phyloP scores from a whole-genome alignment of 106 monocot genomes.

The Dioscorea dumetorum region DNA sequence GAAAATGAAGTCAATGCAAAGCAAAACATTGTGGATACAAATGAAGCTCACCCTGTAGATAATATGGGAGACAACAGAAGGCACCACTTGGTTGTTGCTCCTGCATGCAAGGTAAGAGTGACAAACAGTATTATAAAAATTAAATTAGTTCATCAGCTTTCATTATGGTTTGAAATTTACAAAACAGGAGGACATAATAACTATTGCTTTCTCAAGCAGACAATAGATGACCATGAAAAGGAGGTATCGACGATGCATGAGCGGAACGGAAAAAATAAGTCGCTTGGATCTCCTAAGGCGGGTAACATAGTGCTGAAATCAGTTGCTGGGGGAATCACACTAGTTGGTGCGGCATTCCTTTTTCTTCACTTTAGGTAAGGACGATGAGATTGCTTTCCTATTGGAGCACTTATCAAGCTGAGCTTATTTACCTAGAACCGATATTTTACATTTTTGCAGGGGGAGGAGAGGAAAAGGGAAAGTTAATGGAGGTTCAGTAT shows the following conservation, averaged over 20 bases:
- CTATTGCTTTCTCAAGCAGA: not conserved
- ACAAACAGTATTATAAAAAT: too few species aligned
- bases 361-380: conserved; percentile 45
- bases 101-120: too few species aligned
- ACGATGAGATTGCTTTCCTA: too few species aligned
- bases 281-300: not conserved
- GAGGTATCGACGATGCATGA: not conserved
- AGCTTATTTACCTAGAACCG: too few species aligned
- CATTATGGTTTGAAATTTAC: too few species aligned
- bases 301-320: conserved; percentile 34
- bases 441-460: conserved; percentile 7
- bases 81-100: too few species aligned
- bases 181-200: too few species aligned
- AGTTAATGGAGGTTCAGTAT: not conserved
- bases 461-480: conserved; percentile 21
- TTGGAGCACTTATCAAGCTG: too few species aligned
- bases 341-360: conserved; percentile 30
- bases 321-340: conserved; percentile 39
- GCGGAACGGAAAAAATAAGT: not conserved
- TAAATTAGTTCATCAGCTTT: too few species aligned
- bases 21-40: not conserved
- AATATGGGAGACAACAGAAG: not conserved
- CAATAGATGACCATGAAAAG: conserved; percentile 4
- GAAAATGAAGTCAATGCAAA: conserved; percentile 1
- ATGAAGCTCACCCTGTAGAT: not conserved